Evolutionary conservation across 2,329 filamentous ascomycete species (phyloP).

Genomic region (Chaetomiaceae sp.): DNA sequence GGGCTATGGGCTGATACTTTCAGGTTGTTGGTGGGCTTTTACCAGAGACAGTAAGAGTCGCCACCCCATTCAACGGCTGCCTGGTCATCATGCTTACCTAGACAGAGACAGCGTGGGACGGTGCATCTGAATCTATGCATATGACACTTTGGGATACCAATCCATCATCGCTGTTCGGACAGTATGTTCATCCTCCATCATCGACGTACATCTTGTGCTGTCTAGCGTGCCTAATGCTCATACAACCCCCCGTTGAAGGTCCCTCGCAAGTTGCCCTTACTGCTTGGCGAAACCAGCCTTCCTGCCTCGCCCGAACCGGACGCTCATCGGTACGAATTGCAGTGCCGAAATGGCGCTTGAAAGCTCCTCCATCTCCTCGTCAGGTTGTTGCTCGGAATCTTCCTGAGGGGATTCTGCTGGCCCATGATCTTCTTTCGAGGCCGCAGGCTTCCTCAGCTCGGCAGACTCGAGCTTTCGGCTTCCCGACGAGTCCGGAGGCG

Average conservation of each 20-base stretch:
- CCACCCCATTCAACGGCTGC: not conserved
- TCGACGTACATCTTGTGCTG: not conserved
- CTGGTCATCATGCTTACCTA: constrained; percentile 7
- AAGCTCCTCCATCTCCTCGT: constrained; percentile 57
- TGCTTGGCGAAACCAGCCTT: constrained; percentile 48
- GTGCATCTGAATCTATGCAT: too few species aligned
- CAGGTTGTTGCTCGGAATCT: constrained; percentile 21
- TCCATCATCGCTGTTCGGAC: not conserved
- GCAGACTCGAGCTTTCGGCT: not conserved
- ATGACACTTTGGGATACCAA: too few species aligned
- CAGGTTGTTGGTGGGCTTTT: not conserved
- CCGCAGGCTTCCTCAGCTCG: not conserved
- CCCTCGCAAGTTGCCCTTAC: constrained; percentile 23
- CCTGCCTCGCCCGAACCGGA: constrained; percentile 56
- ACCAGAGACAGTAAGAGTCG: constrained; percentile 13
- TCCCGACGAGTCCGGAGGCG: not conserved
- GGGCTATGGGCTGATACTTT: constrained; percentile 9
- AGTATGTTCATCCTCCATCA: constrained; percentile 11
- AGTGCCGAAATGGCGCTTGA: constrained; percentile 64
- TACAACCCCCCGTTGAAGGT: not conserved
- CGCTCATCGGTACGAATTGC: constrained; percentile 61
- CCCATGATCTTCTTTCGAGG: not conserved
- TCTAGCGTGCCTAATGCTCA: constrained; percentile 10
- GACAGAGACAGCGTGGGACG: constrained; percentile 3
- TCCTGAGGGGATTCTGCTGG: not conserved